phyloP scores from a whole-genome alignment of 805 yeast species.

The Yamadazyma sp. region DNA sequence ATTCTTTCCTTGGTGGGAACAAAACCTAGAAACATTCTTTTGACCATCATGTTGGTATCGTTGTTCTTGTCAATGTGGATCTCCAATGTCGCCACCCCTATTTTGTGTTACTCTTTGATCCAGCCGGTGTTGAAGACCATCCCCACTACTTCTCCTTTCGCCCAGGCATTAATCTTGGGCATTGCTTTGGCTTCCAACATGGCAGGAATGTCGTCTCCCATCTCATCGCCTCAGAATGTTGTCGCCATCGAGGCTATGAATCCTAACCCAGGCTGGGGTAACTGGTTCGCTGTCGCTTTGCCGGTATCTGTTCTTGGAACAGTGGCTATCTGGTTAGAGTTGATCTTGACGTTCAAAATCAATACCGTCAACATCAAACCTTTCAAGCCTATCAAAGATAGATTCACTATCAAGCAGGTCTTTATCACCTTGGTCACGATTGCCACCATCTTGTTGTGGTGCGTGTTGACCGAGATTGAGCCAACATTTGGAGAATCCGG shows the following conservation, averaged over 20 bases:
- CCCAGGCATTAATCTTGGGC: slow-evolving; percentile 82
- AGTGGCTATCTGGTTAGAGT: slow-evolving; percentile 68
- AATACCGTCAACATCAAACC: slow-evolving; percentile 48
- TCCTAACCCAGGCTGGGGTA: slow-evolving; percentile 83
- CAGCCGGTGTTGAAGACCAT: slow-evolving; percentile 86
- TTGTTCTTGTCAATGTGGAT: slow-evolving; percentile 92
- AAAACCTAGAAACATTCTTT: slow-evolving; percentile 70
- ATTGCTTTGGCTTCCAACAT: slow-evolving; percentile 90
- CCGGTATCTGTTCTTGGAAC: slow-evolving; percentile 73
- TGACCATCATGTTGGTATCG: slow-evolving; percentile 84
- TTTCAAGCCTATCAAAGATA: slow-evolving; percentile 47
- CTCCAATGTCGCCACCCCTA: slow-evolving; percentile 96
- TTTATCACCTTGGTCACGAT: slow-evolving; percentile 43
- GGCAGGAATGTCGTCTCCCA: slow-evolving; percentile 98
- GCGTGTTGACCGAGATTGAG: slow-evolving; percentile 44
- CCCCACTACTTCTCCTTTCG: slow-evolving; percentile 74
- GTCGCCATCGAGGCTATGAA: slow-evolving; percentile 86
- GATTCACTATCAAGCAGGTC: slow-evolving; percentile 45
- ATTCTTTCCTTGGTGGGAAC: slow-evolving; percentile 84
- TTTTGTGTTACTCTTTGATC: slow-evolving; percentile 82
- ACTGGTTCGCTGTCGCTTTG: slow-evolving; percentile 87
- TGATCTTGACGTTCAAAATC: slow-evolving; percentile 62
- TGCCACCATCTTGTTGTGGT: slow-evolving; percentile 49
- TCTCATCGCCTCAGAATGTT: slow-evolving; percentile 94
- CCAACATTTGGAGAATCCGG: slow-evolving; percentile 50